Evolutionary conservation across 2,329 filamentous ascomycete species (phyloP), one percentile per base, ranked within the genome.

Genomic region (Colletotrichum cereale): DNA sequence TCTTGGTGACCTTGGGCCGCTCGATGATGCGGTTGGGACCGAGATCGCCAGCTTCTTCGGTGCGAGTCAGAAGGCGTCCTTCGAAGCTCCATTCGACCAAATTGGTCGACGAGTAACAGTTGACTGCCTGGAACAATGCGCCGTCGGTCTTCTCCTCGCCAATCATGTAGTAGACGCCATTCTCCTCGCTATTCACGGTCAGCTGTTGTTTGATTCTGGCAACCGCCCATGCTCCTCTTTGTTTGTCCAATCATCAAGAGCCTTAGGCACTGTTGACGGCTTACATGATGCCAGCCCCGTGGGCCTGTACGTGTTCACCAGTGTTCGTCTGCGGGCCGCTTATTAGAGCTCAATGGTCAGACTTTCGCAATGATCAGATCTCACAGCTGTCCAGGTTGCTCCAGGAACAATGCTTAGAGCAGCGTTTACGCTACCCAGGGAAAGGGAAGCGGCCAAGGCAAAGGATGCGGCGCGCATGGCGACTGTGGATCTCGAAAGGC

Each of bases 71-170:
- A 0, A 92, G 82, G 0, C 89, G 86, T 16, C 88, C 87, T 42
- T 86, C 87, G 68, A 88, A 90, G 0, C 82, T 87, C 91, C 91
- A 93, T 74, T 90, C 85, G 0, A 91, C 86, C 0, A 93, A 84
- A 78, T 93, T 81, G 16, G 82, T 83, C 18, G 88, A 91, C 0
- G 87, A 88, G 78, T 92, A 93, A 80, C 91, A 93, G 78, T 92
- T 92, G 74, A 93, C 83, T 62, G 89, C 89, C 70, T 89, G 86
- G 78, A 92, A 93, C 0, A 83, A 80, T 1, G 83, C 85, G 31
- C 90, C 89, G n/a, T 87, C 81, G 1, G 88, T 87, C 78, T 93
- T 92, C 80, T 93, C 91, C 78, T 93, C 91, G 21, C 91, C 91
- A 42, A 92, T 87, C 81, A 90, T 86, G 80, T 93, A 93, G 82